These are phyloP conservation scores for Cladosporium sp. DNA, from an alignment of 2,329 filamentous ascomycete species.

Conservation along the genomic window DNA sequence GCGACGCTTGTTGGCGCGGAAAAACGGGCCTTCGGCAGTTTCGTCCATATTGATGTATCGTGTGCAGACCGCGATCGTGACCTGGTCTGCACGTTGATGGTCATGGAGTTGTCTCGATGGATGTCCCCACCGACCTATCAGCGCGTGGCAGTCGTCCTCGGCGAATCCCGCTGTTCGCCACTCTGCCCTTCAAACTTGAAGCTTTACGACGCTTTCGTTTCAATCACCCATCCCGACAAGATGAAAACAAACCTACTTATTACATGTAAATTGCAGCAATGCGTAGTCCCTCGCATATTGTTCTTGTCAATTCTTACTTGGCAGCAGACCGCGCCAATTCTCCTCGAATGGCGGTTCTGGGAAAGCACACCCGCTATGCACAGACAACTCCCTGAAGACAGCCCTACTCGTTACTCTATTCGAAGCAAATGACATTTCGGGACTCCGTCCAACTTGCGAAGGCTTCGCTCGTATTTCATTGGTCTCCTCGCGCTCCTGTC, in stretches of 20 bases:
- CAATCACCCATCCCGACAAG: not conserved
- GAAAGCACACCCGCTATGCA: not conserved
- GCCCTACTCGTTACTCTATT: not conserved
- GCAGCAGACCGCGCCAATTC: not conserved
- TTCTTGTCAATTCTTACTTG: not conserved
- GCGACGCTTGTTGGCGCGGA: constrained; percentile 53
- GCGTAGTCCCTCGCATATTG: not conserved
- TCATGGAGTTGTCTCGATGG: not conserved
- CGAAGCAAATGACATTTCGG: not conserved
- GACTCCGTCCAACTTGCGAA: not conserved
- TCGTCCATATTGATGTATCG: not conserved
- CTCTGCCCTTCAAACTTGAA: not conserved
- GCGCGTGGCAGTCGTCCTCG: not conserved
- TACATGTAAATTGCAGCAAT: not conserved
- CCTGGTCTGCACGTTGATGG: not conserved
- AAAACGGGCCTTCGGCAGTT: constrained; percentile 35
- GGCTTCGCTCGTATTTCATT: not conserved
- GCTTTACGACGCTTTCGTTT: not conserved
- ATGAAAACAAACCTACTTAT: not conserved
- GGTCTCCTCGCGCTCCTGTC: not conserved
- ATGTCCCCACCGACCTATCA: not conserved
- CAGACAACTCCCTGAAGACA: not conserved
- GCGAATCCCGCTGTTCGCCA: constrained; percentile 1
- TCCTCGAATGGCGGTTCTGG: not conserved
- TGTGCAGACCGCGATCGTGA: not conserved